Conservation (phyloP, 768 basidiomycete genomes). For the Kwoniella botswanensis region DNA sequence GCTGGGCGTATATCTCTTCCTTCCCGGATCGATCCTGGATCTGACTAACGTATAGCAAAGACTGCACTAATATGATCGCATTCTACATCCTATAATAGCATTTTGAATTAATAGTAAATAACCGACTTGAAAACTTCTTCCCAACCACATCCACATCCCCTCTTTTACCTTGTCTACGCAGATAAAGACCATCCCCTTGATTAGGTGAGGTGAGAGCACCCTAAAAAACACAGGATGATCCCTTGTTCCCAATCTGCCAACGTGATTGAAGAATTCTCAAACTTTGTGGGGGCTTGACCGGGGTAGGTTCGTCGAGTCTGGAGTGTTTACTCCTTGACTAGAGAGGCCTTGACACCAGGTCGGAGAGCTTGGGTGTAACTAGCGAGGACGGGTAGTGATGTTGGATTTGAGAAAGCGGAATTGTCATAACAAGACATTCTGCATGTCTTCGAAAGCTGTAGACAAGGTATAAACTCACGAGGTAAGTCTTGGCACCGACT, state of each 20-base stretch:
- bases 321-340: too few species aligned
- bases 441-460: too few species aligned
- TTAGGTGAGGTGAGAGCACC: too few species aligned
- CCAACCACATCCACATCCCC: conserved; percentile 1
- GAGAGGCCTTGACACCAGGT: conserved; percentile 62
- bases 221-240: too few species aligned
- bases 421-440: conserved; percentile 70
- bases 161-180: too few species aligned
- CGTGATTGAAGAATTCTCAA: too few species aligned
- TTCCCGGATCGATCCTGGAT: too few species aligned
- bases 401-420: conserved; percentile 95
- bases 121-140: conserved; percentile 1
- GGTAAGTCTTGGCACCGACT: conserved; percentile 92
- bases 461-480: too few species aligned
- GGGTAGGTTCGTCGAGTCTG: conserved; percentile 73
- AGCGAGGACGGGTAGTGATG: conserved; percentile 91
- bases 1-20: conserved; percentile 24
- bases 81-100: conserved; percentile 10
- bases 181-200: too few species aligned
- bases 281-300: conserved; percentile 59
- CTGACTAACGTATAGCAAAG: too few species aligned
- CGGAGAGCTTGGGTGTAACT: conserved; percentile 85
- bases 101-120: neutral
- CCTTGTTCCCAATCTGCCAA: too few species aligned
- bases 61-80: too few species aligned